Conservation (phyloP, 441 rosid species). For the Euphorbia celastroides region DNA sequence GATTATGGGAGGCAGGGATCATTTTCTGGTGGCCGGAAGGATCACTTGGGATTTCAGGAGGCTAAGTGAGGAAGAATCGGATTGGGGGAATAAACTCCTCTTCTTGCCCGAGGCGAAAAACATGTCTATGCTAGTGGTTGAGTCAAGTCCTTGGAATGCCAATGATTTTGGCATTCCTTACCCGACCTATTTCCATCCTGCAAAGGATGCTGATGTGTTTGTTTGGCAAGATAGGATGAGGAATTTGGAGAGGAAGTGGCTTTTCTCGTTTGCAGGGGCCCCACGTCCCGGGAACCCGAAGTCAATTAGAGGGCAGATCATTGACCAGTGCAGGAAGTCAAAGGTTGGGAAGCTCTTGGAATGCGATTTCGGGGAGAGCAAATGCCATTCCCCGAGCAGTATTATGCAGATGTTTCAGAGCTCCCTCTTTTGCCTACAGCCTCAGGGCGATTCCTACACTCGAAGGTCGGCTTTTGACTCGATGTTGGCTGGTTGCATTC, state of each 20-base stretch:
- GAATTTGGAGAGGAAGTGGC: constrained; percentile 84
- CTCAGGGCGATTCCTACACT: constrained; percentile 92
- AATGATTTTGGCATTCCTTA: constrained; percentile 95
- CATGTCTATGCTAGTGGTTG: constrained; percentile 98
- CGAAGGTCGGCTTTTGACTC: constrained; percentile 87
- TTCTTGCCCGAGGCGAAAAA: constrained; percentile 88
- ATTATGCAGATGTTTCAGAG: constrained; percentile 92
- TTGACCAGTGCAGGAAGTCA: constrained; percentile 64
- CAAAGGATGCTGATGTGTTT: constrained; percentile 82
- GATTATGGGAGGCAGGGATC: constrained; percentile 87
- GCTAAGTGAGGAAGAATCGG: constrained; percentile 55
- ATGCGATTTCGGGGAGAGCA: constrained; percentile 96
- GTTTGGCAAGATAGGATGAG: constrained; percentile 91
- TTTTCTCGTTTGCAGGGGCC: constrained; percentile 96
- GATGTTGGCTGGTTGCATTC: constrained; percentile 85
- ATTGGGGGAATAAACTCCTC: constrained; percentile 96
- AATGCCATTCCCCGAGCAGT: constrained; percentile 96
- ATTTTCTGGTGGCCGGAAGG: constrained; percentile 94
- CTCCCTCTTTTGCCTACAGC: constrained; percentile 80
- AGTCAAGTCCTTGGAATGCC: constrained; percentile 97
- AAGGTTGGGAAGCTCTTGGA: constrained; percentile 72
- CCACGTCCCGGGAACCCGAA: constrained; percentile 80
- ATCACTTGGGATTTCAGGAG: constrained; percentile 99
- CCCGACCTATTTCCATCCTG: constrained; percentile 95
- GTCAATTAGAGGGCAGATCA: constrained; percentile 90